Base-by-base conservation (phyloP, 2,329 filamentous ascomycete species). In the Phaeosphaeriaceae sp. region DNA sequence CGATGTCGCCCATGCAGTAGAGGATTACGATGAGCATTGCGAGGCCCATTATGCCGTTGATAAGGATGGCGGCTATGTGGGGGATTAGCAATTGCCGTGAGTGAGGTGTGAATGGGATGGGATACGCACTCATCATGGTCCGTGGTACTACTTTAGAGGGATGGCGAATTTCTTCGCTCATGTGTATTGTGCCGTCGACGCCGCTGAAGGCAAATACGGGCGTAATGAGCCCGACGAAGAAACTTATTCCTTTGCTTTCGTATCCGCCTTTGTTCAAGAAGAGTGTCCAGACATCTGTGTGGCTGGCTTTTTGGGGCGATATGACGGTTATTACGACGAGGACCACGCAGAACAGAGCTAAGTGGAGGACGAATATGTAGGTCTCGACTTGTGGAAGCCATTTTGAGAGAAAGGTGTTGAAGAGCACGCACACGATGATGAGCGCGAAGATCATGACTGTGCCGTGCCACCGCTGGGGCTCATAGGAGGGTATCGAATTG, bases 301-400 rank as follows among this genome's bases (percentile, higher is more conserved):
- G 67, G 0, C 74, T 60, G 4, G 63, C 61, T 7, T 68, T 68
- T 13, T 67, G 68, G 1, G 76, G 73, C 1, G 75, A 72, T 56
- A 76, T 65, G 4, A 74, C 70, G 48, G 73, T 72, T 2, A 81
- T 60, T 3, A 76, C 67, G 9, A 80, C 74, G 9, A 82, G 57
- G 42, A 80, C 74, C 2, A 73, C 76, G 39, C 81, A 73, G 53
- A 81, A 77, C 3, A 78, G 77, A 7, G 74, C 51, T 15, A 81
- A 63, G 46, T 82, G 79, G 1, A 82, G 50, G 9, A 76, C 62
- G 4, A 80, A 64, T 15, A 79, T 67, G 8, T 74, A 48, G 1
- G 73, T 72, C 55, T 82, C 80, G 28, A 79, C 57, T 11, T 71
- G 59, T 1, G 77, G 77, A 2, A 81, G 63, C 1, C 72, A 50